Evolutionary conservation across 2,329 filamentous ascomycete species (phyloP).

Genomic region (Penicillium capsulatum): DNA sequence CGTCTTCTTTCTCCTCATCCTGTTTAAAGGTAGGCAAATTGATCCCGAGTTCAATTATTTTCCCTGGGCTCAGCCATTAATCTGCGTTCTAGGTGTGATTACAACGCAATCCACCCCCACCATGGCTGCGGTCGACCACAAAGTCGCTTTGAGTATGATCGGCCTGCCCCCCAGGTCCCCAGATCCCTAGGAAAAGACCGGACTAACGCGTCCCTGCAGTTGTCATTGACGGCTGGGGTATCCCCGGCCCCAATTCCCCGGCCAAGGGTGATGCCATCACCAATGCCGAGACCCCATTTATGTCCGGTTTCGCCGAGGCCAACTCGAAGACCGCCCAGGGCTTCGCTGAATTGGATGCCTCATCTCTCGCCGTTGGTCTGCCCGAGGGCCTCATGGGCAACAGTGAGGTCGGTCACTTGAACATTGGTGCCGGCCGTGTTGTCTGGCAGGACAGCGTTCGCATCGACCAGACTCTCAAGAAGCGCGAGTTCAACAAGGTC

Average conservation of each 20-base stretch:
- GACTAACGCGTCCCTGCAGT: constrained; percentile 52
- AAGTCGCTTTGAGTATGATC: constrained; percentile 61
- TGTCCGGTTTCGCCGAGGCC: constrained; percentile 73
- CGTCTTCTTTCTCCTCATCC: constrained; percentile 14
- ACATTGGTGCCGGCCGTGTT: constrained; percentile 94
- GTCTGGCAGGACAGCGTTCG: constrained; percentile 98
- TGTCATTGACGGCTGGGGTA: constrained; percentile 99
- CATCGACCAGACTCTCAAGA: constrained; percentile 90
- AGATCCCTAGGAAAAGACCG: constrained; percentile 19
- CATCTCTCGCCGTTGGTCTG: constrained; percentile 89
- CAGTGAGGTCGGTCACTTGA: constrained; percentile 96
- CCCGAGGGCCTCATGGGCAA: constrained; percentile 98
- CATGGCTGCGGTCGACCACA: constrained; percentile 66
- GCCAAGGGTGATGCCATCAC: constrained; percentile 93
- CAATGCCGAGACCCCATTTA: constrained; percentile 85
- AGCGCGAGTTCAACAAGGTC: constrained; percentile 70
- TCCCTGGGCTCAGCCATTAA: constrained; percentile 20
- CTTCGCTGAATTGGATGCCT: constrained; percentile 90
- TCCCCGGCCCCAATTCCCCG: constrained; percentile 73
- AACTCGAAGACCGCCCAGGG: constrained; percentile 72
- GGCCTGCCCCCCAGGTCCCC: constrained; percentile 28
- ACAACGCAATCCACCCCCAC: constrained; percentile 30
- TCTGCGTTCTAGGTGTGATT: constrained; percentile 14
- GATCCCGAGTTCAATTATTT: constrained; percentile 1
- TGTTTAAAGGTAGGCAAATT: constrained; percentile 12